phyloP scores from a whole-genome alignment of 2,329 filamentous ascomycete genomes.

The Piedraia hortae region DNA sequence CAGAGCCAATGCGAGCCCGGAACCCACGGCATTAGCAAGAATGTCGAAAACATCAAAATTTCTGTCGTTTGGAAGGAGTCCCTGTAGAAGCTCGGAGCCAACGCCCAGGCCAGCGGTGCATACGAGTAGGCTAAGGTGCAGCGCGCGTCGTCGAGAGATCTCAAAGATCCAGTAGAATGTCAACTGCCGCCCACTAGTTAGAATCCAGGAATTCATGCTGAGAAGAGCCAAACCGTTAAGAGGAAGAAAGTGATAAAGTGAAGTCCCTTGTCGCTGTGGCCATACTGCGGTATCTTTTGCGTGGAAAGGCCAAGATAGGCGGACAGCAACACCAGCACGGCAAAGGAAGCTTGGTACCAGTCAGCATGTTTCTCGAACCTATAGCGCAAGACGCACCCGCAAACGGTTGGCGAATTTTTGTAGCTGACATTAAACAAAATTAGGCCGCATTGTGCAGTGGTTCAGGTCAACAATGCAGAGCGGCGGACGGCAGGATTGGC shows the following conservation, averaged over 20 bases:
- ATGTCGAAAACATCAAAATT: constrained; percentile 60
- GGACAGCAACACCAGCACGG: constrained; percentile 35
- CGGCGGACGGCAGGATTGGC: neutral
- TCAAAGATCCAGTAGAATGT: constrained; percentile 92
- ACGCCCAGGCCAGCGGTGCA: constrained; percentile 48
- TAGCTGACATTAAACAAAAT: constrained; percentile 13
- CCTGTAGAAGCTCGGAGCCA: constrained; percentile 51
- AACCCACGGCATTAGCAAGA: constrained; percentile 62
- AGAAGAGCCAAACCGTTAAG: constrained; percentile 32
- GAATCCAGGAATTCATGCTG: neutral
- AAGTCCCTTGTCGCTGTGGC: constrained; percentile 56
- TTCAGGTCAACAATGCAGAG: constrained; percentile 1
- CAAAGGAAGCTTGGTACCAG: constrained; percentile 17
- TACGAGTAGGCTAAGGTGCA: constrained; percentile 57
- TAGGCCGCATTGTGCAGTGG: too few species aligned
- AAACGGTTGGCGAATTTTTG: constrained; percentile 73
- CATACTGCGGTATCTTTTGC: constrained; percentile 28
- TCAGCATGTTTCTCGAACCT: constrained; percentile 1
- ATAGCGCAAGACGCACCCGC: constrained; percentile 34
- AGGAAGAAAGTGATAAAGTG: constrained; percentile 76
- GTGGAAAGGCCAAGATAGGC: constrained; percentile 56
- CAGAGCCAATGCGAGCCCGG: constrained; percentile 38
- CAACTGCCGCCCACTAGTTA: constrained; percentile 3
- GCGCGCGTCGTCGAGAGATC: constrained; percentile 55
- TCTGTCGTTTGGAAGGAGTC: constrained; percentile 32